phyloP scores from a whole-genome alignment of 2,329 filamentous ascomycete genomes.

The Cytospora mali region DNA sequence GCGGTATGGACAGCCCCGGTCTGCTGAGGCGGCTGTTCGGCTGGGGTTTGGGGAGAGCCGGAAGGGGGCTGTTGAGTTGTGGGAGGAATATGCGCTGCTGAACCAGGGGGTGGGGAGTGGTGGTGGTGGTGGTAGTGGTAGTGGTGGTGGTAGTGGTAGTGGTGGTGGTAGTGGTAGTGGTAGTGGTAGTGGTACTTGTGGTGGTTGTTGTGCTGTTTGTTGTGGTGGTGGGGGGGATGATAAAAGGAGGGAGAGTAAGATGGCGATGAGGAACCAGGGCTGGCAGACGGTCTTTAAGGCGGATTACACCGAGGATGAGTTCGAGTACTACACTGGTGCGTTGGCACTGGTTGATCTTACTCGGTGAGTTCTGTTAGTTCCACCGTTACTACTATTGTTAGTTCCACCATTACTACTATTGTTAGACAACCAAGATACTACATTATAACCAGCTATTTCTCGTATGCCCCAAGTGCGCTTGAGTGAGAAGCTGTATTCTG shows the following conservation, averaged over 20 bases:
- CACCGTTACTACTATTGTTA: neutral
- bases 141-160: too few relatives aligned
- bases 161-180: too few relatives aligned
- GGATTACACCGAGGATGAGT: neutral
- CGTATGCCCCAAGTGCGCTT: too few relatives aligned
- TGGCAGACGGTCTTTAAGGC: conserved; percentile 1
- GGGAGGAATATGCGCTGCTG: neutral
- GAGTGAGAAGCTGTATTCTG: too few relatives aligned
- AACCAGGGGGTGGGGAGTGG: neutral
- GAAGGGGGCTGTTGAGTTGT: neutral
- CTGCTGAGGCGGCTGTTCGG: neutral
- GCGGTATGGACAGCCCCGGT: neutral
- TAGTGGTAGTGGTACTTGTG: too few relatives aligned
- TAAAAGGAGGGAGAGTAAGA: neutral
- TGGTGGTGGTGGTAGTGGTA: too few relatives aligned
- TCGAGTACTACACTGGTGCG: neutral
- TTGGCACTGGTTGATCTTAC: neutral
- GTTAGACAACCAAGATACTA: too few relatives aligned
- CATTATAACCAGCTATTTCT: neutral
- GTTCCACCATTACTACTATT: neutral
- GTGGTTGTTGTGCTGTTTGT: too few relatives aligned
- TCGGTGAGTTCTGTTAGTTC: neutral
- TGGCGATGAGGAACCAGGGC: neutral
- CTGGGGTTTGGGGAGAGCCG: neutral
- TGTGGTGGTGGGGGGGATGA: neutral